Evolutionary conservation across 208 protist species (phyloP), one percentile per base, ranked within the genome.

Genomic region (Porcisia hertigi): DNA sequence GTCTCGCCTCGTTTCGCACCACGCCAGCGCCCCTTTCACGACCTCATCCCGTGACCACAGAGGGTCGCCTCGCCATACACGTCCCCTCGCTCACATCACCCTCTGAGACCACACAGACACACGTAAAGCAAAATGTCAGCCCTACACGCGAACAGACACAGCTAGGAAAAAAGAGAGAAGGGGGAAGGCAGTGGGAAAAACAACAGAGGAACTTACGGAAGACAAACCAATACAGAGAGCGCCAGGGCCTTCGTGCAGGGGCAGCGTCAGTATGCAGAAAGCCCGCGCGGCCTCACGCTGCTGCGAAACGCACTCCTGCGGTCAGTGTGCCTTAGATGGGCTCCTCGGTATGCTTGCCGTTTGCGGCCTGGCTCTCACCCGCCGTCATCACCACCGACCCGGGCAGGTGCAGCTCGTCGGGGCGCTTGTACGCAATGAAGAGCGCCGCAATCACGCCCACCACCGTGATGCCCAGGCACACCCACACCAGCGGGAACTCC

Each of bases 381-480:
- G 75, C 81, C 57, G 75, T 69, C 84, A 86, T 86, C 41, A 81
- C 81, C 30, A 81, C 75, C 30, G 79, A 83, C 69, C 84, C 71
- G 66, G 76, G 77, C 41, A 88, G 71, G 64, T 88, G 71, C 43
- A 92, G 73, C 79, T 89, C 80, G 58, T 84, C 79, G 7, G 88
- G 88, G 54, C 88, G 88, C 70, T 76, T 86, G 79, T 89, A 86
- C 39, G 83, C 88, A 62, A 87, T 76, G 67, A 80, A 85, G 53
- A 90, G 74, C 0, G 77, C 86, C 43, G 83, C 70, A 54, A 79
- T 79, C 74, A 86, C 74, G 58, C 88, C 85, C 12, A 77, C 84
- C 11, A 90, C 75, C 25, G 85, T 89, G 77, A 92, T 86, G 73
- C 85, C 85, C 41, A 92, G 80, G 79, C 88, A 92, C 70, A 89